Evolutionary conservation across 2,329 filamentous ascomycete genomes (phyloP).

Genomic region (Nectriaceae sp.): DNA sequence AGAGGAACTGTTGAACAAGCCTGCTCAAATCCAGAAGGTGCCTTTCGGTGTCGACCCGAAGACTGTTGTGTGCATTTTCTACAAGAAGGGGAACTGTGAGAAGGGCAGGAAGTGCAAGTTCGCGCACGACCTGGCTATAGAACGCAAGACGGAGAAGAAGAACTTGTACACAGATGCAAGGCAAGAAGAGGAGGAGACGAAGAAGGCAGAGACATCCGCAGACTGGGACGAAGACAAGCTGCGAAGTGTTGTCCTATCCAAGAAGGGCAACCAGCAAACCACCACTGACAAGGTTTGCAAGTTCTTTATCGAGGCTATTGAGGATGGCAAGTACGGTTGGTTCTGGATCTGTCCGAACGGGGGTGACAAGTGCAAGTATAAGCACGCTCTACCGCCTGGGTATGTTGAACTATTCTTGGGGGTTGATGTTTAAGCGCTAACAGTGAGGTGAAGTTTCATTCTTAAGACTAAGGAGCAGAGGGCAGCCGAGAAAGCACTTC

Average conservation of each 20-base stretch:
- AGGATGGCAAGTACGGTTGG: constrained; percentile 99
- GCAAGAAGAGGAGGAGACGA: constrained; percentile 68
- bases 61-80: constrained; percentile 95
- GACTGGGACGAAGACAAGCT: constrained; percentile 99
- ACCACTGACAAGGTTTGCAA: constrained; percentile 99
- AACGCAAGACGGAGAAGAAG: constrained; percentile 90
- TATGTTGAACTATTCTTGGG: constrained; percentile 50
- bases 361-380: constrained; percentile 98
- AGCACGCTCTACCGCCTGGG: constrained; percentile 92
- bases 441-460: constrained; percentile 66
- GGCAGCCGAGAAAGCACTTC: constrained; percentile 89
- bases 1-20: constrained; percentile 82
- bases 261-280: constrained; percentile 95
- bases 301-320: constrained; percentile 94
- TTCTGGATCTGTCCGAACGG: constrained; percentile 98
- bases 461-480: constrained; percentile 98
- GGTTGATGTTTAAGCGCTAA: constrained; percentile 23
- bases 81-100: constrained; percentile 95
- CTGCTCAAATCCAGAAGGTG: constrained; percentile 94
- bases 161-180: constrained; percentile 86
- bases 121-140: constrained; percentile 84
- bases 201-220: constrained; percentile 89
- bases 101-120: constrained; percentile 99
- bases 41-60: constrained; percentile 98
- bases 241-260: constrained; percentile 84